Base-by-base conservation (phyloP, 2,329 filamentous ascomycete species). In the Talaromyces sp. region DNA sequence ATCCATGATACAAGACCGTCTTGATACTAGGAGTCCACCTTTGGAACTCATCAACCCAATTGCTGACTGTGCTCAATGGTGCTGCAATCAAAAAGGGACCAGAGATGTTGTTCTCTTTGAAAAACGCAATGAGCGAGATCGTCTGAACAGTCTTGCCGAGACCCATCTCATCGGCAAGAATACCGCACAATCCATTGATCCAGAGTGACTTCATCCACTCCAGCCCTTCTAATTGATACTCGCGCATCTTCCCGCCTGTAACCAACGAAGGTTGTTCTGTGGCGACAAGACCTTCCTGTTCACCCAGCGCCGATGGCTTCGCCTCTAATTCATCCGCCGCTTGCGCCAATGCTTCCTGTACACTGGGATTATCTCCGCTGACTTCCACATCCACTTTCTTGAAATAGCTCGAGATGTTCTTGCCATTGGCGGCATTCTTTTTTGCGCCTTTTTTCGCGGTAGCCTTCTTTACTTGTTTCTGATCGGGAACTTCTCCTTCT, bases 21-120 rank as follows among this genome's bases (percentile, higher is more conserved):
- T 94, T 93, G 45, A 98, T 94, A 1, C 85, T 86, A 0, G 95
- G 95, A 0, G 92, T 92, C 93, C 93, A 99, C 71, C 90, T 90
- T 38, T 88, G 84, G 70, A 98, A 97, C 73, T 99, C 95, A 49
- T 95, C 91, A 49, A 97, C 89, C 95, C 95, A 99, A 74, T 98
- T 99, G 45, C 90, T 93, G 0, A 97, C 85, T 0, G 95, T 98
- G 73, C 93, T 97, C 3, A 98, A 79, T 0, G 95, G 95, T 0
- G 93, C 93, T 6, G 95, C 89, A 62, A 99, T 92, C 25, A 99
- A 79, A 73, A 97, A 96, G 0, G 95, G 95, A 0, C 95, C 95
- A 1, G 95, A 93, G 6, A 89, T 85, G 58, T 94, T 92, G 70
- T 94, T 90, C 72, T 98, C 93, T 69, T 94, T 88, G 15, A 98